phyloP scores from a whole-genome alignment of 495 filamentous ascomycete species.

The Mytilinidion resinicola region DNA sequence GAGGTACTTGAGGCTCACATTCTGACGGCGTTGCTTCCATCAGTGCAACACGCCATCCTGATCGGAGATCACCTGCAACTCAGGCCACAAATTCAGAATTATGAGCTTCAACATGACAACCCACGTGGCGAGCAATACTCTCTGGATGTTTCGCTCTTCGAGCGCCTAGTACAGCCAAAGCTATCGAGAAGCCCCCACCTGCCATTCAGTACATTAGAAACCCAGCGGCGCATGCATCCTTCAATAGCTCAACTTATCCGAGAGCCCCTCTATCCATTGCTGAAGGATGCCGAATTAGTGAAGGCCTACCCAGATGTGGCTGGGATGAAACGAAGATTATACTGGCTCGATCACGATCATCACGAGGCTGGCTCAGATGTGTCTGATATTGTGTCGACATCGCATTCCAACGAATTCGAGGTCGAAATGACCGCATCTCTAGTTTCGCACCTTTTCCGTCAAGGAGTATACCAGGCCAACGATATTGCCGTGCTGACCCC shows the following conservation, averaged over 20 bases:
- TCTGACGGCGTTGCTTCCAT: constrained; percentile 61
- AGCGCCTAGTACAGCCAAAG: constrained; percentile 53
- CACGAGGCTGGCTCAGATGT: constrained; percentile 42
- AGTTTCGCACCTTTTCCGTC: constrained; percentile 65
- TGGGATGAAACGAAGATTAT: constrained; percentile 61
- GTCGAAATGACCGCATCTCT: constrained; percentile 58
- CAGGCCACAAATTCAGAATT: constrained; percentile 62
- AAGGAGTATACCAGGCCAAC: constrained; percentile 55
- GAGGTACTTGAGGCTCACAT: constrained; percentile 70
- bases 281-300: constrained; percentile 54
- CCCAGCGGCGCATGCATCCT: constrained; percentile 74
- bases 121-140: constrained; percentile 48
- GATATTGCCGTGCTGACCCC: constrained; percentile 81
- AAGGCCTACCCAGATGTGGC: constrained; percentile 50
- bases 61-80: constrained; percentile 77
- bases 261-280: constrained; percentile 55
- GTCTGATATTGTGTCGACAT: constrained; percentile 36
- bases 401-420: constrained; percentile 63
- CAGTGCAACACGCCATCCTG: constrained; percentile 63
- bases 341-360: constrained; percentile 65
- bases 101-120: constrained; percentile 54
- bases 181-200: constrained; percentile 27
- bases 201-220: constrained; percentile 54
- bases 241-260: constrained; percentile 56
- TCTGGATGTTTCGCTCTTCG: constrained; percentile 63